Evolutionary conservation across 257 asterid species (phyloP).

Genomic region (Sherardia arvensis): DNA sequence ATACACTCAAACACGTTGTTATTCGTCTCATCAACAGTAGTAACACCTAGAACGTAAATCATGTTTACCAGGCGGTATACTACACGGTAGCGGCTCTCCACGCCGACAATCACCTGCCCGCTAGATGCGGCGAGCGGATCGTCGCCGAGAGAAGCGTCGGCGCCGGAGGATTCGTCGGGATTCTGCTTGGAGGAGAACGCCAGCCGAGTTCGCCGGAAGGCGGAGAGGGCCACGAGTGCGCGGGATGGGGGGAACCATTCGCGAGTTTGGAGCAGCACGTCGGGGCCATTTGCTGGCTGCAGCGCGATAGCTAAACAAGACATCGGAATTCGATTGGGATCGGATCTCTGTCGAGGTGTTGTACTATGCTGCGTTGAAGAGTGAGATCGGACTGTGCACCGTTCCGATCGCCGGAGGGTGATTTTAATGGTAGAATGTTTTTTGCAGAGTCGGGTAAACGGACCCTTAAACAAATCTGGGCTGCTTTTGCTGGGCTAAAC

Average conservation of each 20-base stretch:
- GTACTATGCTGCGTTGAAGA: neutral
- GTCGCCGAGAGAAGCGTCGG: slow-evolving; percentile 54
- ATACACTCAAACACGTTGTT: slow-evolving; percentile 91
- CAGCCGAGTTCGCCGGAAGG: slow-evolving; percentile 76
- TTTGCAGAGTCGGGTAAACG: slow-evolving; percentile 6
- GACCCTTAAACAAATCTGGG: slow-evolving; percentile 2
- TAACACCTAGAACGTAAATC: slow-evolving; percentile 76
- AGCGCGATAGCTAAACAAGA: slow-evolving; percentile 88
- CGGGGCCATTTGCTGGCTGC: slow-evolving; percentile 82
- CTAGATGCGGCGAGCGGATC: slow-evolving; percentile 94
- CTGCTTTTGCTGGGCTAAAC: neutral
- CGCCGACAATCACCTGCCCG: slow-evolving; percentile 87
- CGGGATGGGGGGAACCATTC: slow-evolving; percentile 98
- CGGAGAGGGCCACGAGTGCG: slow-evolving; percentile 84
- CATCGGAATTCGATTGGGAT: slow-evolving; percentile 28
- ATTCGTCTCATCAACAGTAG: slow-evolving; percentile 70
- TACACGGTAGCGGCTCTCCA: slow-evolving; percentile 75
- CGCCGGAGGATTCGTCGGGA: slow-evolving; percentile 12
- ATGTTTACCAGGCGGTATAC: slow-evolving; percentile 87
- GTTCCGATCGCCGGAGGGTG: neutral
- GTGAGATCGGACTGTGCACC: neutral
- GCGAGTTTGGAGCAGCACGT: slow-evolving; percentile 88
- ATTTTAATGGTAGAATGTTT: neutral
- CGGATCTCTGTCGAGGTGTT: slow-evolving; percentile 15
- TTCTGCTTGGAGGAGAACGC: slow-evolving; percentile 53